A percentile compares a stretch with the other conserved stretches of the same genome.
Evolutionary conservation across 768 basidiomycete genomes (phyloP).

Genomic region (Macrolepiota fuliginosa): DNA sequence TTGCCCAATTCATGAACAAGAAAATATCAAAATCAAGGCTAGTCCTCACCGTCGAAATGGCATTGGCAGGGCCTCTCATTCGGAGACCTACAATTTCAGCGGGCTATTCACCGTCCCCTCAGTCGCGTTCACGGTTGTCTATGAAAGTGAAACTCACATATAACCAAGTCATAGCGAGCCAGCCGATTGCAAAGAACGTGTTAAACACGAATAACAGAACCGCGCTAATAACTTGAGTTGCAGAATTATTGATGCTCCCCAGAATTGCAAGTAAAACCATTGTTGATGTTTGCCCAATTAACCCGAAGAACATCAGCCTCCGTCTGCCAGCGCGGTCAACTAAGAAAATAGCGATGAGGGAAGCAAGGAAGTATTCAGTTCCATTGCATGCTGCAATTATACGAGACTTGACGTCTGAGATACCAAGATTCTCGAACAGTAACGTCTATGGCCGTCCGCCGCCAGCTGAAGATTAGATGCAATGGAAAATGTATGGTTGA

Average conservation of each 20-base stretch:
- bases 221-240: slow-evolving; percentile 48
- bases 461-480: background rate
- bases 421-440: slow-evolving; percentile 56
- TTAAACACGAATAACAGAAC: slow-evolving; percentile 70
- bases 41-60: slow-evolving; percentile 46
- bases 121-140: background rate
- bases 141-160: slow-evolving; percentile 40
- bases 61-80: slow-evolving; percentile 64
- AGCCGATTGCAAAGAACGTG: slow-evolving; percentile 67
- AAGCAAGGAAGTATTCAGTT: slow-evolving; percentile 72
- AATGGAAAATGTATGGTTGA: background rate
- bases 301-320: slow-evolving; percentile 68
- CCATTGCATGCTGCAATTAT: slow-evolving; percentile 67
- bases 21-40: background rate
- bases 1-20: background rate
- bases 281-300: slow-evolving; percentile 53
- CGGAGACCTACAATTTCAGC: slow-evolving; percentile 64
- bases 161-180: slow-evolving; percentile 72
- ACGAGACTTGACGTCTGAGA: slow-evolving; percentile 54
- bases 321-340: slow-evolving; percentile 75
- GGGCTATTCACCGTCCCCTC: slow-evolving; percentile 33
- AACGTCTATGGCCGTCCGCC: slow-evolving; percentile 38
- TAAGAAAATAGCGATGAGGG: slow-evolving; percentile 66
- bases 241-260: slow-evolving; percentile 47
- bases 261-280: slow-evolving; percentile 61